These are phyloP conservation scores for Rhizopogon rudus DNA, from an alignment of 768 basidiomycete species.

Conservation along the genomic window DNA sequence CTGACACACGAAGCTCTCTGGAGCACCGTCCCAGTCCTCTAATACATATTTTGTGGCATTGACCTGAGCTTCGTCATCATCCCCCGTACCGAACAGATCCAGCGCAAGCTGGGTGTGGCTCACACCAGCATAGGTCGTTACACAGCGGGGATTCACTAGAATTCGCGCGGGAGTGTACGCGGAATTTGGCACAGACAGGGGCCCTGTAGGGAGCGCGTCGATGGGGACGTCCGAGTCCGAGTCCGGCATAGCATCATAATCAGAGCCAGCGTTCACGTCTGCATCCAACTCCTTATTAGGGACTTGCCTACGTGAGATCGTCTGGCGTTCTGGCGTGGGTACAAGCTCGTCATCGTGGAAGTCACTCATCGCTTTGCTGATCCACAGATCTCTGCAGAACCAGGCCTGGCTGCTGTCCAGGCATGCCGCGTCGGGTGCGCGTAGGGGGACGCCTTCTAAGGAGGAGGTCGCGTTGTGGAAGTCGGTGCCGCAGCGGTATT, in stretches of 20 bases:
- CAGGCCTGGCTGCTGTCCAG: slow-evolving; percentile 96
- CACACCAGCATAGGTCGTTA: slow-evolving; percentile 97
- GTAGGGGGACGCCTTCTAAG: slow-evolving; percentile 45
- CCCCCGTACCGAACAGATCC: slow-evolving; percentile 80
- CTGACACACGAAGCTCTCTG: slow-evolving; percentile 97
- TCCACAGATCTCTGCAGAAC: slow-evolving; percentile 98
- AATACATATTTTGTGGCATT: slow-evolving; percentile 65
- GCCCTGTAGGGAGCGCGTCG: slow-evolving; percentile 23
- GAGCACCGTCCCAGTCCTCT: slow-evolving; percentile 95
- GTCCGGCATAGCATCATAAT: slow-evolving; percentile 81
- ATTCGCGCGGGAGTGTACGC: slow-evolving; percentile 88
- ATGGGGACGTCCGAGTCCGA: slow-evolving; percentile 43
- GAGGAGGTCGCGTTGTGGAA: slow-evolving; percentile 74
- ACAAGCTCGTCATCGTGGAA: slow-evolving; percentile 48
- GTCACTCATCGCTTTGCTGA: slow-evolving; percentile 76
- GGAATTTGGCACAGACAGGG: slow-evolving; percentile 77
- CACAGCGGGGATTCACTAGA: slow-evolving; percentile 92
- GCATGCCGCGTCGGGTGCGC: slow-evolving; percentile 80
- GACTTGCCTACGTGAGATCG: slow-evolving; percentile 28
- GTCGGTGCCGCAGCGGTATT: slow-evolving; percentile 77
- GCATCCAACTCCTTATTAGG: slow-evolving; percentile 38
- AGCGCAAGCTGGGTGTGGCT: slow-evolving; percentile 94
- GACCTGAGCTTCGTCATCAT: slow-evolving; percentile 54
- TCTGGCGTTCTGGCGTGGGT: slow-evolving; percentile 16
- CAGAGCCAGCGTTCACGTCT: slow-evolving; percentile 82